Base-by-base conservation (phyloP, 179 eudicot species). In the Pouteria campechiana region DNA sequence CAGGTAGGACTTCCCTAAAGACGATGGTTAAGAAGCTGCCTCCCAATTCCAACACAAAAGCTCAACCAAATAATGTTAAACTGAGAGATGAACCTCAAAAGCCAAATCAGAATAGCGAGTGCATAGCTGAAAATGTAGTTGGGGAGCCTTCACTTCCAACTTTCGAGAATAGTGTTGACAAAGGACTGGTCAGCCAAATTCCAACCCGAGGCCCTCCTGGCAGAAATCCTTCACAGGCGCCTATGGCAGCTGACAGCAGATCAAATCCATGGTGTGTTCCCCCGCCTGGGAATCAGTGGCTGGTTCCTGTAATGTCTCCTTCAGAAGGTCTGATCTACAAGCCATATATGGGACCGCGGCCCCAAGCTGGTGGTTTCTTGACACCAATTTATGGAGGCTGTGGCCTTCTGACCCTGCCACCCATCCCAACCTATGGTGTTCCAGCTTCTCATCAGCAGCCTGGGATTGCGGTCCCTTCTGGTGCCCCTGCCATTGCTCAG, bases 261-360 rank as follows among this genome's bases (percentile, higher is more conserved):
- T 46, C 45, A 48, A 64, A 27, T 30, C 73, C 83, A 1, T 73
- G 78, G 87, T 30, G 57, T 43, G 73, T 56, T 60, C 90, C 68
- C 44, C 63, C 72, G 4, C 48, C 61, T 11, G 76, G 74, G 9
- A 86, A 90, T 31, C 98, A 90, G 43, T 90, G 95, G 95, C 48
- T 90, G 50, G 67, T 90, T 25, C 98, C 96, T 2, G 82, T 85
- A 12, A 79, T 90, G 98, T 65, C 98, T 18, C 95, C 95, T 48
- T 74, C 95, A 10, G 95, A 85, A 61, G 98, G 98, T 33, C 82
- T 90, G 1, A 70, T 86, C 25, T 86, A 85, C 82, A 90, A 90
- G 68, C 95, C 98, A 10, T 86, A 74, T 25, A 79, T 87, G 12
- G 89, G 63, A 18, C 74, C 77, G 2, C n/a, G n/a, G n/a, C n/a